These are phyloP conservation scores for Marchantia paleacea DNA, from an alignment of 225 moss, liverwort and hornwort species.

Conservation along the genomic window DNA sequence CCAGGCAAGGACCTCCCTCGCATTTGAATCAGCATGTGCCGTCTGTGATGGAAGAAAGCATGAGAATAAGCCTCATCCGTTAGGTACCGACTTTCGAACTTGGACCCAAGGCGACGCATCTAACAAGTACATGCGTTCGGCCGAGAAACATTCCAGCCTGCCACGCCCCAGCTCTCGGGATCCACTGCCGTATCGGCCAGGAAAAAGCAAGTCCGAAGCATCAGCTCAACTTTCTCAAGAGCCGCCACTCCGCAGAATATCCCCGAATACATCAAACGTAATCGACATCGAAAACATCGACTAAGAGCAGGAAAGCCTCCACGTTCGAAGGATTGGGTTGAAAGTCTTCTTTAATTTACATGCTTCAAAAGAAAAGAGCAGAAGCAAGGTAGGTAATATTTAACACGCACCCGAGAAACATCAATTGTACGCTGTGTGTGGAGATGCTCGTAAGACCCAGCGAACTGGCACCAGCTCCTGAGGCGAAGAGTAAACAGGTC, in stretches of 20 bases:
- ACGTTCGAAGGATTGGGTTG: neutral
- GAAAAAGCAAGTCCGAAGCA: neutral
- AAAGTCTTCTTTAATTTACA: too few relatives aligned
- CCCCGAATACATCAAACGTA: neutral
- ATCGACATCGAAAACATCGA: neutral
- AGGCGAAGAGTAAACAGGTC: neutral
- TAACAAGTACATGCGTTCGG: neutral
- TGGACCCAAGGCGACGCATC: neutral
- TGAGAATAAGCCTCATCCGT: neutral
- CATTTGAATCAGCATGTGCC: neutral
- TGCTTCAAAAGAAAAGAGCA: neutral
- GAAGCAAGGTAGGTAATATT: neutral
- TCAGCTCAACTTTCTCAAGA: neutral
- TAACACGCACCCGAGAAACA: neutral
- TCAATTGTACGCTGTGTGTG: neutral
- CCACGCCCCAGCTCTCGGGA: neutral
- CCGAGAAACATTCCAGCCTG: neutral
- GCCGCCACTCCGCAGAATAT: neutral
- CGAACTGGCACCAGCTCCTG: neutral
- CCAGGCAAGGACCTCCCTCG: neutral
- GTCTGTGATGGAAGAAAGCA: neutral
- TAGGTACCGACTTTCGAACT: neutral
- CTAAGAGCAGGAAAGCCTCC: neutral
- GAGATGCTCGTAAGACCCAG: neutral
- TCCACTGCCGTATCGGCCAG: neutral